Evolutionary conservation across 1,284 basidiomycete genomes (phyloP), one percentile per base, ranked within the genome.

Genomic region (Apiotrichum domesticum): DNA sequence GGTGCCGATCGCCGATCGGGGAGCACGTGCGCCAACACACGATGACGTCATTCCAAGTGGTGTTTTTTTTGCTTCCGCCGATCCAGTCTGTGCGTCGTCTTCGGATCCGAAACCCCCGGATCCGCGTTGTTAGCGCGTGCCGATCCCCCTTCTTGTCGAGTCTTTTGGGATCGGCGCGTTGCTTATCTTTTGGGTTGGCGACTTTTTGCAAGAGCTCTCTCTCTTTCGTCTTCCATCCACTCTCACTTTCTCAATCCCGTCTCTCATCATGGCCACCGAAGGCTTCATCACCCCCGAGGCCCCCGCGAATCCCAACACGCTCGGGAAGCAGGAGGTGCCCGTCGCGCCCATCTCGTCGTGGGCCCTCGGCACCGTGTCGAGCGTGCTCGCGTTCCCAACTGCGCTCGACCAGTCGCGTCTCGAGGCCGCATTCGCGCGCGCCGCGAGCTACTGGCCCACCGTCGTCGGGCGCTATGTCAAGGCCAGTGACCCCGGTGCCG

Each of bases 341-440:
- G 40, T 68, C 39, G 58, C 61, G 8, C 61, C 64, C 32, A 58
- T 66, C 55, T 56, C 66, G 2, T 49, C 58, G 11, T 68, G 65
- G 65, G 49, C 64, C n/a, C 35, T 59, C 4, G 67, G 67, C 8
- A 15, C 33, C 7, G 47, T 68, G 29, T 34, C 49, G 1, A 54
- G 51, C 14, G 61, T 65, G 4, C 63, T 67, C 35, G 55, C 56
- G 46, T 66, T 68, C 51, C 64, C 65, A 6, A 57, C 55, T 6
- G 46, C 52, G 29, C 57, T 66, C 37, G 63, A 65, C 42, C 37
- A 51, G 51, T 57, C 54, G 15, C 56, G 61, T 15, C 54, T 68
- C 21, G 52, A 58, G 37, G 43, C 44, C n/a, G 67, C 66, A 1
- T 48, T 67, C 13, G 57, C 54, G 9, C 54, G 45, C 0, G 57